Conservation (phyloP, 345 rosid species). For the Firmiana major region DNA sequence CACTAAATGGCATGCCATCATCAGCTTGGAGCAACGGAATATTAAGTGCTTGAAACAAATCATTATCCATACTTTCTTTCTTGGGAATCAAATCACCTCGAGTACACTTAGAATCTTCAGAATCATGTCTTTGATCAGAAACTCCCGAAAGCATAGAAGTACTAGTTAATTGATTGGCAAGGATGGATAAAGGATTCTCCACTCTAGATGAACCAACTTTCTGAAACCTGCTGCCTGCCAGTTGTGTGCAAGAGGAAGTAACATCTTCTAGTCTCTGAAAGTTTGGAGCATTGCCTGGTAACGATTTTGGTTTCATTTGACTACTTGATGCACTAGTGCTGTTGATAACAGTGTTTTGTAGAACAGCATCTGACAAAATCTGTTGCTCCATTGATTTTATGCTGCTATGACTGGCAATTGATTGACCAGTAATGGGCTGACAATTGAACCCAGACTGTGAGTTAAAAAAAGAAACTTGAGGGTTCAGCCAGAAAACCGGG, state of each 20-base stretch:
- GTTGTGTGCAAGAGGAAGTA: constrained; percentile 11
- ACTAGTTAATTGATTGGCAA: constrained; percentile 20
- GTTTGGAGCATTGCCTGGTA: constrained; percentile 15
- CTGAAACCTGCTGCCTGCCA: constrained; percentile 14
- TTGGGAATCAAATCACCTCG: constrained; percentile 22
- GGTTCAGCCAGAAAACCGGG: constrained; percentile 45
- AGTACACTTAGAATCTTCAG: constrained; percentile 16
- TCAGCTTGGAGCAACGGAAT: constrained; percentile 17
- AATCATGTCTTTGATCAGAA: constrained; percentile 15
- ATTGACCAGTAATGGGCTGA: constrained; percentile 18
- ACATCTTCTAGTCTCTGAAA: constrained; percentile 12
- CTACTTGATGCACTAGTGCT: constrained; percentile 12
- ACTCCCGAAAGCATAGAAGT: constrained; percentile 24
- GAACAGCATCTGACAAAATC: constrained; percentile 24
- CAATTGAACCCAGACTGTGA: constrained; percentile 21
- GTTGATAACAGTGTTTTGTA: constrained; percentile 19
- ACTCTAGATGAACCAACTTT: constrained; percentile 23
- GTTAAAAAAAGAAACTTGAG: constrained; percentile 34
- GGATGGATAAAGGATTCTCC: constrained; percentile 31
- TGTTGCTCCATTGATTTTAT: constrained; percentile 40
- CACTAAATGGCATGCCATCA: constrained; percentile 23
- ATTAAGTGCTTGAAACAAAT: constrained; percentile 31
- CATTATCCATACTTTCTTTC: constrained; percentile 27
- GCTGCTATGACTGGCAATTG: constrained; percentile 17
- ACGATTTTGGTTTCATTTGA: constrained; percentile 19